Conservation (phyloP, 352 stramenopile genomes). For the Globisporangium polare region DNA sequence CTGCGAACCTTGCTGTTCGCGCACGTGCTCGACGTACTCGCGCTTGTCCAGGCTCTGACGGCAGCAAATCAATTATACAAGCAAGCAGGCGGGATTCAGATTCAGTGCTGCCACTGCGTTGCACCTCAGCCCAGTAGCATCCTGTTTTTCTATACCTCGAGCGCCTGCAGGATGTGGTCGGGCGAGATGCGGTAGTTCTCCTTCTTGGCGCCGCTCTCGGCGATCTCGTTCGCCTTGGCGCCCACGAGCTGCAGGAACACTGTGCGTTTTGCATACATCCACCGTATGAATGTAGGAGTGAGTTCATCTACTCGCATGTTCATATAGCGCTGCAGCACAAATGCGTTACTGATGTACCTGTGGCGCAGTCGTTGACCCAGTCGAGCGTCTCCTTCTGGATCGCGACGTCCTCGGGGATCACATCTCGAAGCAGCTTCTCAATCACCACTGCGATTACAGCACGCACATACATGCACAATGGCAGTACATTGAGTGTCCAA, state of each 20-base stretch:
- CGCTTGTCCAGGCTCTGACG: constrained; percentile 33
- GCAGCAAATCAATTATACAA: not conserved
- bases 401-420: constrained; percentile 40
- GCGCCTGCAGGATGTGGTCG: constrained; percentile 51
- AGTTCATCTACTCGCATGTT: not conserved
- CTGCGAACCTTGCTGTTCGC: constrained; percentile 26
- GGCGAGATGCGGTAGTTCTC: constrained; percentile 68
- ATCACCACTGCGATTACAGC: constrained; percentile 17
- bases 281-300: not conserved
- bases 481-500: not conserved
- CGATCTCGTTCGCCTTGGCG: constrained; percentile 44
- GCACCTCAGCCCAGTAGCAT: not conserved
- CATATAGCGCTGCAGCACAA: not conserved
- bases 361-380: constrained; percentile 56
- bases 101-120: not conserved
- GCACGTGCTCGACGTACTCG: constrained; percentile 27
- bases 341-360: constrained; percentile 19
- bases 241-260: constrained; percentile 52
- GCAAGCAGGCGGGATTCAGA: not conserved
- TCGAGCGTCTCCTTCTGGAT: constrained; percentile 67
- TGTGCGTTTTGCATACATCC: constrained; percentile 9
- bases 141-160: constrained; percentile 29
- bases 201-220: constrained; percentile 41
- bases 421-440: constrained; percentile 51
- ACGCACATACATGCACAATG: not conserved